These are phyloP conservation scores for Petunia secreta DNA, from an alignment of 257 asterid species.

Conservation along the genomic window DNA sequence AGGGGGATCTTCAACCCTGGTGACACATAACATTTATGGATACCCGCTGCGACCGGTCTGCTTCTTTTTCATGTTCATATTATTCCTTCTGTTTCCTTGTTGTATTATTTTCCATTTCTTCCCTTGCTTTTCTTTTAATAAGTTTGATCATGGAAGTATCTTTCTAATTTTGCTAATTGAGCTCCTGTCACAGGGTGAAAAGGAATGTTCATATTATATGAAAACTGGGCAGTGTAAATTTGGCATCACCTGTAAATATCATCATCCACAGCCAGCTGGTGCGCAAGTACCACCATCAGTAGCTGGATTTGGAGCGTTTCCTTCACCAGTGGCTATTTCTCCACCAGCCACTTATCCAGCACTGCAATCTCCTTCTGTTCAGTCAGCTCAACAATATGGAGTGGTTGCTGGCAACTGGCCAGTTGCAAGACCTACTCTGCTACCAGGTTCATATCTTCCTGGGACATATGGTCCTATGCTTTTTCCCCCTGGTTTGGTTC, in stretches of 20 bases:
- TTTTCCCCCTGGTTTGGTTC: constrained; percentile 36
- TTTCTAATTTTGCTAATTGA: constrained; percentile 32
- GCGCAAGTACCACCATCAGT: constrained; percentile 38
- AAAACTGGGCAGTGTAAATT: constrained; percentile 80
- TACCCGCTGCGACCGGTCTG: constrained; percentile 36
- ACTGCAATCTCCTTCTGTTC: constrained; percentile 49
- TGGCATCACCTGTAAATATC: constrained; percentile 72
- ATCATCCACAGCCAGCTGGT: constrained; percentile 76
- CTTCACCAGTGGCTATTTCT: constrained; percentile 34
- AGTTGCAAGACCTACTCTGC: constrained; percentile 55
- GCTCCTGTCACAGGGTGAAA: constrained; percentile 62
- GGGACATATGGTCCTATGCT: constrained; percentile 69
- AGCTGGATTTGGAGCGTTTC: constrained; percentile 42
- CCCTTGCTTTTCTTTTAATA: neutral
- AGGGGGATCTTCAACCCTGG: constrained; percentile 53
- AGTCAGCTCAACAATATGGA: constrained; percentile 68
- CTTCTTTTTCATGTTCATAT: constrained; percentile 5
- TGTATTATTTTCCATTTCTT: neutral
- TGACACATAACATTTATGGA: constrained; percentile 36
- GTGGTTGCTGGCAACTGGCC: constrained; percentile 66
- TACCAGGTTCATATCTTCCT: constrained; percentile 59
- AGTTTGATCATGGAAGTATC: constrained; percentile 19
- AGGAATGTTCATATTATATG: constrained; percentile 65
- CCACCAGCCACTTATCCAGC: constrained; percentile 30
- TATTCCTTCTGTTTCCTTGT: constrained; percentile 3